Conservation (phyloP, 441 rosid genomes). For the Macaranga tanarius region DNA sequence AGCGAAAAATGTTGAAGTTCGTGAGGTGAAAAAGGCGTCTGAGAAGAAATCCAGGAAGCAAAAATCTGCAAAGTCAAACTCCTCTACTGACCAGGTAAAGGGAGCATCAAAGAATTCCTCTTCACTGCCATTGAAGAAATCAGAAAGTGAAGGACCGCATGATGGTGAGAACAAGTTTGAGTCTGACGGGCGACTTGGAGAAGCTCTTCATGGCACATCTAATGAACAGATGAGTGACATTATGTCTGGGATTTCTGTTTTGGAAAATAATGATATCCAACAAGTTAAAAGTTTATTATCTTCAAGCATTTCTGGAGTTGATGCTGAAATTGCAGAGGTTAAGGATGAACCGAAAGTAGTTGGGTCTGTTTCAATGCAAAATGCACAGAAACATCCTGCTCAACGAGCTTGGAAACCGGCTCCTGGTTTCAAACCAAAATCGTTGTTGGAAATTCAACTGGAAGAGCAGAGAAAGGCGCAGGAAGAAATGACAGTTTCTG, state of each 20-base stretch:
- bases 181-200: slow-evolving; percentile 24
- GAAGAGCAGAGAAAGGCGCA: slow-evolving; percentile 87
- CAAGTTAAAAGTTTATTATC: slow-evolving; percentile 29
- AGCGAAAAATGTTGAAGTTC: slow-evolving; percentile 47
- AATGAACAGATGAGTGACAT: slow-evolving; percentile 29
- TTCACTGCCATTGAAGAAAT: slow-evolving; percentile 45
- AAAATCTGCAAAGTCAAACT: slow-evolving; percentile 56
- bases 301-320: slow-evolving; percentile 29
- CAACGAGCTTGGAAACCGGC: slow-evolving; percentile 98
- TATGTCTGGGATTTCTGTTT: slow-evolving; percentile 31
- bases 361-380: slow-evolving; percentile 36
- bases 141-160: slow-evolving; percentile 42
- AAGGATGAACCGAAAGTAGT: slow-evolving; percentile 34
- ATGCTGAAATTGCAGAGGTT: slow-evolving; percentile 31
- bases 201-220: slow-evolving; percentile 25
- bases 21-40: slow-evolving; percentile 59
- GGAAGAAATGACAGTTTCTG: slow-evolving; percentile 58
- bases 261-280: slow-evolving; percentile 37
- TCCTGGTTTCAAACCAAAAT: slow-evolving; percentile 94
- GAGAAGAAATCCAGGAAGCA: slow-evolving; percentile 91
- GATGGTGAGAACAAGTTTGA: slow-evolving; percentile 33
- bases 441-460: slow-evolving; percentile 91
- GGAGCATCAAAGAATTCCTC: slow-evolving; percentile 42
- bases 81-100: slow-evolving; percentile 60
- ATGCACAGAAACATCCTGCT: slow-evolving; percentile 37